A percentile compares a stretch with the other conserved stretches of the same genome.
phyloP scores from a whole-genome alignment of 306 rosid genomes.

The Vigna hirtella region DNA sequence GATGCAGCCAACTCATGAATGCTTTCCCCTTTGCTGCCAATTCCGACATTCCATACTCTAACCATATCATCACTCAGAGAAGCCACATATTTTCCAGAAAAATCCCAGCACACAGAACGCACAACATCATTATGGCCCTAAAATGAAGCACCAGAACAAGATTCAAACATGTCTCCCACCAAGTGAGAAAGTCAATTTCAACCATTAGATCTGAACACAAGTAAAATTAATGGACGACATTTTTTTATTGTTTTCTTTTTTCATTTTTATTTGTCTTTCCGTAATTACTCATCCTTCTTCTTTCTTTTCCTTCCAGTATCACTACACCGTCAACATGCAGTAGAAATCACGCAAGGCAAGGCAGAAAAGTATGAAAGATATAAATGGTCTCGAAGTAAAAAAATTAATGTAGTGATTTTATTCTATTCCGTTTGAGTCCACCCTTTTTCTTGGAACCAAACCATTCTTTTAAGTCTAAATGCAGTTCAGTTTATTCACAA shows the following conservation, averaged over 20 bases:
- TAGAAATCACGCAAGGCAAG: neutral
- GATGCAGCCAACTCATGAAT: constrained; percentile 56
- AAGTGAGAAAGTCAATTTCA: too few relatives aligned
- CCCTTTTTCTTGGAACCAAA: neutral
- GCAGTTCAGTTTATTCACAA: neutral
- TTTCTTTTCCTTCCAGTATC: too few relatives aligned
- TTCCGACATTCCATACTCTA: constrained; percentile 67
- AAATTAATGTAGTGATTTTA: neutral
- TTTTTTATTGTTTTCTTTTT: too few relatives aligned
- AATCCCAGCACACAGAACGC: constrained; percentile 78
- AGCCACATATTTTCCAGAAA: constrained; percentile 71
- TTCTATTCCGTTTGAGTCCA: neutral
- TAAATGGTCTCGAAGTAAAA: neutral
- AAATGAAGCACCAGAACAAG: constrained; percentile 24
- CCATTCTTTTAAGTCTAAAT: neutral
- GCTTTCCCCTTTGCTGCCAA: constrained; percentile 58
- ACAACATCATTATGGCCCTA: constrained; percentile 75
- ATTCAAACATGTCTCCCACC: neutral
- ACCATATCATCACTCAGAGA: constrained; percentile 75
- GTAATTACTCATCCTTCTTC: too few relatives aligned
- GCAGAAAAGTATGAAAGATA: neutral
- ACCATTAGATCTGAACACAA: too few relatives aligned
- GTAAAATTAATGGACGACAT: too few relatives aligned
- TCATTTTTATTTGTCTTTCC: too few relatives aligned
- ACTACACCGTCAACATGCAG: neutral